Conservation (phyloP, 495 filamentous ascomycete genomes). For the Hyaloscypha variabilis region DNA sequence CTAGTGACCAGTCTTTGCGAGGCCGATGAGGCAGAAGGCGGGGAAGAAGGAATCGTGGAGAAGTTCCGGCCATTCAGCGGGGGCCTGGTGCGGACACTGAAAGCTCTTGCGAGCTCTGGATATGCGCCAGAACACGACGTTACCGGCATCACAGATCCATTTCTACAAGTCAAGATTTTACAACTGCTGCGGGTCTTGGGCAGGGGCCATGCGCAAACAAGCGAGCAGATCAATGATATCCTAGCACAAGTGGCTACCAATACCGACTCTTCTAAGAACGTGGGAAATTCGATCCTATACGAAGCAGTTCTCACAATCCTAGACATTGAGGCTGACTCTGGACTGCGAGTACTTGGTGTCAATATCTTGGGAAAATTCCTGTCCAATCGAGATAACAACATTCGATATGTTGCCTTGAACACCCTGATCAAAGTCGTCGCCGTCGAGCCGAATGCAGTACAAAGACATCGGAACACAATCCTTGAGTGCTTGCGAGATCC, state of each 20-base stretch:
- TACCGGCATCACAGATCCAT: conserved; percentile 97
- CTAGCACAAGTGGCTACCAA: conserved; percentile 98
- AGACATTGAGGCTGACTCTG: conserved; percentile 96
- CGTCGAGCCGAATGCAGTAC: conserved; percentile 96
- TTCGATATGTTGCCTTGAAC: conserved; percentile 96
- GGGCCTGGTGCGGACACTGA: conserved; percentile 84
- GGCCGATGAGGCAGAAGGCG: conserved; percentile 86
- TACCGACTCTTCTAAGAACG: conserved; percentile 97
- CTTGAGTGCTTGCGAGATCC: conserved; percentile 95
- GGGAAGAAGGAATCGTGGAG: conserved; percentile 82
- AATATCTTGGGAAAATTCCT: conserved; percentile 99
- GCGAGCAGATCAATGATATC: conserved; percentile 98
- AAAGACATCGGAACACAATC: conserved; percentile 95
- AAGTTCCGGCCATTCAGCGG: conserved; percentile 82
- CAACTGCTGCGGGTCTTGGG: conserved; percentile 82
- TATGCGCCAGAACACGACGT: conserved; percentile 99
- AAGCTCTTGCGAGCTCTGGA: conserved; percentile 88
- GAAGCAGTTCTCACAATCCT: conserved; percentile 97
- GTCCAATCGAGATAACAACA: conserved; percentile 97
- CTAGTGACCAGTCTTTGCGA: conserved; percentile 92
- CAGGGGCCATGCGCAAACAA: conserved; percentile 84
- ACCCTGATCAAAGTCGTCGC: conserved; percentile 98
- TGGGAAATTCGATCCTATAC: conserved; percentile 96
- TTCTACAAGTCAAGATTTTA: conserved; percentile 95
- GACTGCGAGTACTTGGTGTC: conserved; percentile 89